Evolutionary conservation across 2,329 filamentous ascomycete species (phyloP).

Genomic region (Trichoderma brevicompactum): DNA sequence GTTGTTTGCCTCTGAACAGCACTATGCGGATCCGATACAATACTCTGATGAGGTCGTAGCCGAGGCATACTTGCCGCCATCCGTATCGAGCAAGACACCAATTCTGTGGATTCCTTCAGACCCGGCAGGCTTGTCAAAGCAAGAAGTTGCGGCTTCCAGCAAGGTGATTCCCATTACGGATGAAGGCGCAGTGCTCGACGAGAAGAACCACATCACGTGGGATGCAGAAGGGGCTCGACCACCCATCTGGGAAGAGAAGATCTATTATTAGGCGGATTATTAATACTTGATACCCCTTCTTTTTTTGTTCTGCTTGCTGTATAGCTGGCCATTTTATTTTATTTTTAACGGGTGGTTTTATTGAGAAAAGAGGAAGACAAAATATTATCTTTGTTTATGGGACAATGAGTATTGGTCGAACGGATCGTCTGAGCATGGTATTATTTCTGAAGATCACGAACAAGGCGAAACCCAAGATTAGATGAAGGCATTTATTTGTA

Average conservation of each 20-base stretch:
- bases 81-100: constrained; percentile 64
- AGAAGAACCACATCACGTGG: constrained; percentile 59
- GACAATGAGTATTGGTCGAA: constrained; percentile 4
- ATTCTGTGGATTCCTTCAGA: constrained; percentile 79
- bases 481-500: neutral
- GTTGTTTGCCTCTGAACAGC: constrained; percentile 18
- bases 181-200: constrained; percentile 69
- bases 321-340: neutral
- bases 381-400: neutral
- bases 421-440: constrained; percentile 5
- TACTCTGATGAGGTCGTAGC: constrained; percentile 67
- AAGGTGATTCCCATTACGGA: constrained; percentile 73
- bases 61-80: constrained; percentile 74
- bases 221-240: constrained; percentile 48
- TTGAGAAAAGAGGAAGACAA: neutral
- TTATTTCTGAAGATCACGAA: neutral
- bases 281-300: constrained; percentile 31
- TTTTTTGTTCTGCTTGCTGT: constrained; percentile 5
- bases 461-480: neutral
- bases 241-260: constrained; percentile 52
- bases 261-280: constrained; percentile 46
- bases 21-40: constrained; percentile 34
- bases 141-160: constrained; percentile 70
- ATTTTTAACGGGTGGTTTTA: neutral
- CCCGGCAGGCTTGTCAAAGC: constrained; percentile 67